These are phyloP conservation scores for Alloteropsis angusta DNA, from an alignment of 202 grass and related monocot species.

Conservation along the genomic window DNA sequence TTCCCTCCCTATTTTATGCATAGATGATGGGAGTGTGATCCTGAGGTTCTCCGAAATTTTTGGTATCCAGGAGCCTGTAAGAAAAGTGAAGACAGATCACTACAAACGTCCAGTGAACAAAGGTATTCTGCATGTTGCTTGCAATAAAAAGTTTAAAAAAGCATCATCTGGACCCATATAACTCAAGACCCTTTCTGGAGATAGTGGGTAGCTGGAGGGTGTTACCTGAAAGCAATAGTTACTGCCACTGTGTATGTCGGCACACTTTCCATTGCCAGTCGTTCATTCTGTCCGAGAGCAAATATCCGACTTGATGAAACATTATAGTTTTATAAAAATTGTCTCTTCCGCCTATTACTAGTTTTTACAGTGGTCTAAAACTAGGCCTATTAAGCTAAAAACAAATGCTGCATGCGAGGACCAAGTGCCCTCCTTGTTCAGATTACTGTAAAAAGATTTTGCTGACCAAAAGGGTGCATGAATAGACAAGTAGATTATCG, in stretches of 20 bases:
- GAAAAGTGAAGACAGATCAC: constrained; percentile 43
- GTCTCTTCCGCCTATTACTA: background rate
- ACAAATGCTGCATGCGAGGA: background rate
- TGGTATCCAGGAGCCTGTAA: constrained; percentile 53
- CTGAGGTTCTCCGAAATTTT: constrained; percentile 91
- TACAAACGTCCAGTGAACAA: constrained; percentile 36
- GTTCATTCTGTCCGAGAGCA: too few species aligned
- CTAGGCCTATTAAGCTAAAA: background rate
- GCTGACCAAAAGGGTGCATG: background rate
- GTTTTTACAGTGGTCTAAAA: background rate
- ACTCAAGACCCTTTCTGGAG: too few species aligned
- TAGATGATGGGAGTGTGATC: constrained; percentile 68
- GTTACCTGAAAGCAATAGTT: too few species aligned
- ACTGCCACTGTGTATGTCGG: too few species aligned
- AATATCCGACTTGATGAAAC: background rate
- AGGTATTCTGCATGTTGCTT: too few species aligned
- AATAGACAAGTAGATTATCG: background rate
- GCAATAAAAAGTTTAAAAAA: too few species aligned
- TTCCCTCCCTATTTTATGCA: constrained; percentile 71
- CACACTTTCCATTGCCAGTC: too few species aligned
- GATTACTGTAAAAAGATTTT: background rate
- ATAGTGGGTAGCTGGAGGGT: too few species aligned
- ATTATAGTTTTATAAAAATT: background rate
- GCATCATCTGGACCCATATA: too few species aligned
- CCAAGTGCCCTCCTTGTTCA: background rate